phyloP scores from a whole-genome alignment of 257 asterid genomes.

The Solanum piurae region DNA sequence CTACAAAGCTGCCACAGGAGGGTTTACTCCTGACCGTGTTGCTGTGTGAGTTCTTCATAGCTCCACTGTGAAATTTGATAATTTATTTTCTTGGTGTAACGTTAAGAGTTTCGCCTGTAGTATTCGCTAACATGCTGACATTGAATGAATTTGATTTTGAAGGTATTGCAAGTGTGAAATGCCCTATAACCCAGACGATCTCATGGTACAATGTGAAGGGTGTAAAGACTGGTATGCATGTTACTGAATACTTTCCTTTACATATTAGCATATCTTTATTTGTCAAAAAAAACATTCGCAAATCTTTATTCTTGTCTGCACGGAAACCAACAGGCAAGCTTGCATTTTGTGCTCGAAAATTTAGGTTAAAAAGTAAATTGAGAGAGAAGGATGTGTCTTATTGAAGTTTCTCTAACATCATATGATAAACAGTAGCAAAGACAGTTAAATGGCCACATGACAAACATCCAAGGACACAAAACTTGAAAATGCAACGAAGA shows the following conservation, averaged over 20 bases:
- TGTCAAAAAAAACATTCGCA: background rate
- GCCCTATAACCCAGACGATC: constrained; percentile 88
- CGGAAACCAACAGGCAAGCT: background rate
- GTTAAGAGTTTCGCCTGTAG: background rate
- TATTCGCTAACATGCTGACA: background rate
- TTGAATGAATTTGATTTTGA: background rate
- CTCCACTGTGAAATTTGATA: background rate
- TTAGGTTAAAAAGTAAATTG: background rate
- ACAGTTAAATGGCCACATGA: background rate
- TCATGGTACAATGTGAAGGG: constrained; percentile 86
- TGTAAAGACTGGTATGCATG: constrained; percentile 47
- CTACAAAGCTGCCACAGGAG: constrained; percentile 87
- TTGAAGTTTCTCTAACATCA: background rate
- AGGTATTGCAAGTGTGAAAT: constrained; percentile 87
- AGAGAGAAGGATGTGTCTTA: background rate
- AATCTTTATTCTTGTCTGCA: background rate
- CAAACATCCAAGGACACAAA: background rate
- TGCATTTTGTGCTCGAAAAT: background rate
- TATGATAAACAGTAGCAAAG: background rate
- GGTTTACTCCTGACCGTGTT: constrained; percentile 84
- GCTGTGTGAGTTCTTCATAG: constrained; percentile 59
- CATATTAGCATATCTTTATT: background rate
- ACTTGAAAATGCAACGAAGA: background rate
- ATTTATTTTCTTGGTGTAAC: background rate
- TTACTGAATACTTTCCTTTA: background rate